These are phyloP conservation scores for Petunia axillaris DNA, from an alignment of 257 asterid genomes.

Conservation along the genomic window DNA sequence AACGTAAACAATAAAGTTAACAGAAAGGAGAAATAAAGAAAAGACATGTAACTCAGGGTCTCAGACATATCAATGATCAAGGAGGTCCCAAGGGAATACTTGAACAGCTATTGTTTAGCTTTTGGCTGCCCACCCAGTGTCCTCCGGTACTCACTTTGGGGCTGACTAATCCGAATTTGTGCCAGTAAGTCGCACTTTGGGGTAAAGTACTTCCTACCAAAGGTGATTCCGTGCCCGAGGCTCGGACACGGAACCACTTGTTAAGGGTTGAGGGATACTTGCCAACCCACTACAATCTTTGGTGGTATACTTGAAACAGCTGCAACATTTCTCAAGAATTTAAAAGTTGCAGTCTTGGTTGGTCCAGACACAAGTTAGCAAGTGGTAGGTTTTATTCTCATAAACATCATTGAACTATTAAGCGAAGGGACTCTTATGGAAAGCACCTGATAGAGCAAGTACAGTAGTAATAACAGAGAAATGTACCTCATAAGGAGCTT, in stretches of 20 bases:
- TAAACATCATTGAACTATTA: constrained; percentile 17
- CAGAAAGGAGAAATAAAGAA: neutral
- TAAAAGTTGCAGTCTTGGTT: constrained; percentile 4
- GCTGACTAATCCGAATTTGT: no score
- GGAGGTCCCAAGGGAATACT: neutral
- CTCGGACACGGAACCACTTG: no score
- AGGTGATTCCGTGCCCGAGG: no score
- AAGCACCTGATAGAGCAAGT: constrained; percentile 15
- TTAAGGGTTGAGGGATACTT: no score
- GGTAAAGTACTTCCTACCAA: no score
- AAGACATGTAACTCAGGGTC: constrained; percentile 17
- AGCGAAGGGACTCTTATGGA: neutral
- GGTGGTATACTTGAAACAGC: constrained; percentile 2
- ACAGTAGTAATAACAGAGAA: constrained; percentile 24
- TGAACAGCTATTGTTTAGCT: no score
- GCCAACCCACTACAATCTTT: no score
- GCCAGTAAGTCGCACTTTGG: no score
- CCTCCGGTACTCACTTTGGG: no score
- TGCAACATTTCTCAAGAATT: constrained; percentile 21
- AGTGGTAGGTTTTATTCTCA: constrained; percentile 10
- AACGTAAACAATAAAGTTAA: neutral
- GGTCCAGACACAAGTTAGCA: constrained; percentile 18
- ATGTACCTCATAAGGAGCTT: constrained; percentile 83
- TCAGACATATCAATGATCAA: constrained; percentile 20
- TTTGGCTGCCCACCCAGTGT: no score